Percentiles rank a stretch among this genome's conserved stretches.
These are phyloP conservation scores for Scheffersomyces spartinae DNA, from an alignment of 805 yeast genomes.

Conservation along the genomic window DNA sequence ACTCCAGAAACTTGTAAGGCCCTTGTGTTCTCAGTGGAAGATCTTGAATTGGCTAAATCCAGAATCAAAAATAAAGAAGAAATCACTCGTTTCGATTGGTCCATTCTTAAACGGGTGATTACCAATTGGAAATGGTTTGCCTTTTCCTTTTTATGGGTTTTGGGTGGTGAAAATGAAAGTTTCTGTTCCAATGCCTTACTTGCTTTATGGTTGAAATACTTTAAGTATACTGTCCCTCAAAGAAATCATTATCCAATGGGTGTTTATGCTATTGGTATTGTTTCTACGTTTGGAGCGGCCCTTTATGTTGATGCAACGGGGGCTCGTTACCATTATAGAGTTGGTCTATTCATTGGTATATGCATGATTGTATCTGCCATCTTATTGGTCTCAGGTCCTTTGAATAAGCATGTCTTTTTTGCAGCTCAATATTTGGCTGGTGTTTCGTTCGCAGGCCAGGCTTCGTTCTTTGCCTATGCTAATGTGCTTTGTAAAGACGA, in stretches of 20 bases:
- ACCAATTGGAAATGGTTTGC: conserved; percentile 49
- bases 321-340: conserved; percentile 38
- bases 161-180: conserved; percentile 39
- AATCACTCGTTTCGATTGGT: conserved; percentile 13
- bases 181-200: conserved; percentile 35
- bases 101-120: conserved; percentile 32
- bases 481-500: conserved; percentile 48
- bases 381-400: conserved; percentile 33
- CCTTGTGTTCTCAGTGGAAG: conserved; percentile 29
- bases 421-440: conserved; percentile 48
- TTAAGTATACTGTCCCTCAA: conserved; percentile 29
- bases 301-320: conserved; percentile 31
- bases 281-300: conserved; percentile 33
- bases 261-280: conserved; percentile 39
- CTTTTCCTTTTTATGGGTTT: conserved; percentile 39
- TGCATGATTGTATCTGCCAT: conserved; percentile 35
- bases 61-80: conserved; percentile 26
- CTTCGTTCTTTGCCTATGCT: conserved; percentile 54
- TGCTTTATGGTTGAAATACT: conserved; percentile 33
- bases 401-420: conserved; percentile 26
- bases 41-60: conserved; percentile 27
- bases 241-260: conserved; percentile 46
- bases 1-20: conserved; percentile 30
- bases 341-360: conserved; percentile 33
- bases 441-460: conserved; percentile 45